Base-by-base conservation (phyloP, 192 early-diverging fungal genomes). In the Entophlyctis luteolus region DNA sequence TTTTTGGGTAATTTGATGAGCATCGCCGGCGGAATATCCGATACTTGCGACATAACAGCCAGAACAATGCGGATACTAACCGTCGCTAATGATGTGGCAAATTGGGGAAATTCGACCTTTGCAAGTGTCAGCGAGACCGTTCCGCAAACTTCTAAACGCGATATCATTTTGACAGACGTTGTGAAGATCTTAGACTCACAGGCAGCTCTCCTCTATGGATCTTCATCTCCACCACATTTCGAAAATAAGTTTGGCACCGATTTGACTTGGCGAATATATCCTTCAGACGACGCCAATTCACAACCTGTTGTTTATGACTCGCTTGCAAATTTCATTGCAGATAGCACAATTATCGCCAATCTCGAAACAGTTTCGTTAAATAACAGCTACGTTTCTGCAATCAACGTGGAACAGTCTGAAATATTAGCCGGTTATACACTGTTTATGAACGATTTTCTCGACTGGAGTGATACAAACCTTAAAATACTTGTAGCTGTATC, bases 171-270 rank as follows among this genome's bases (percentile, higher is more conserved):
- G 2, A 16, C 14, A 4, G 67, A 69, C 32, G 29, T 55, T 10
- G 12, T 31, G 14, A 42, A 42, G 20, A 69, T 69, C 20, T 18
- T 45, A 18, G 4, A 45, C 3, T 38, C 42, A 27, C 49, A 69
- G 49, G 6, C 45, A 27, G 38, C 68, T 8, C 29, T 70, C 4
- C 39, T 70, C n/a, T 70, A 70, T 33, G 68, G 68, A 6, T 63
- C 62, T 37, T 50, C 46, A 20, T 8, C 18, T 20, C 18, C 14
- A 14, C 62, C 62, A 29, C 62, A 63, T 34, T 63, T 50, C 33
- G 32, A 23, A 50, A 35, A 28, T 8, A 48, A 31, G n/a, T 27
- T 63, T 6, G 45, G 32, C 50, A 20, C 31, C 14, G 27, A 23
- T 27, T 20, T 60, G 27, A 45, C 46, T 27, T 39, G n/a, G 0